Evolutionary conservation across 2,329 filamentous ascomycete species (phyloP), one percentile per base, ranked within the genome.

Genomic region (Sporothrix pallida): DNA sequence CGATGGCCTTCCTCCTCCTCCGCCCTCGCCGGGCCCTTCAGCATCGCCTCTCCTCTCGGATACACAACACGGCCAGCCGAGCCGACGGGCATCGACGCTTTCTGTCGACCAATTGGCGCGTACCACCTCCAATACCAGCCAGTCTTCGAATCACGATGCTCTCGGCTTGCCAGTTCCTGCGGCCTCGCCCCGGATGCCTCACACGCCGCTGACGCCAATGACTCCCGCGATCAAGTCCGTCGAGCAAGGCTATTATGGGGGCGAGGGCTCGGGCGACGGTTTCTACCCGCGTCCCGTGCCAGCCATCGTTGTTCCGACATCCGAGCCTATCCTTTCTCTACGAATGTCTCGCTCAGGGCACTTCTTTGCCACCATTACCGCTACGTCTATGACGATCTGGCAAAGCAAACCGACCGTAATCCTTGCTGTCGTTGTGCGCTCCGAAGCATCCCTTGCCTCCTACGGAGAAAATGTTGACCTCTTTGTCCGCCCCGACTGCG

Each of bases 381-480:
- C 88, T 5, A 93, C 93, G 1, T 92, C 93, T 13, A 89, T 99
- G 81, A 94, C 93, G n/a, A 87, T 99, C 77, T 99, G 96, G 96
- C 96, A 99, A 84, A 95, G 93, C 72, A 95, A 95, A 92, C 96
- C 96, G 68, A 95, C 94, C 72, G 94, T 95, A 31, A 90, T 98
- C 44, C 88, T 98, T 71, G 94, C 94, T 74, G 89, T 94, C 37
- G 91, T 98, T 67, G 87, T 94, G 74, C 92, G 96, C 76, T 98
- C 96, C 68, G 84, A 88, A 70, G 87, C 90, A 50, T 99, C 96
- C 0, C 83, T 98, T 63, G 86, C 89, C 75, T 91, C 91, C 1
- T 98, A 98, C 80, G 96, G 96, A 54, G 87, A 90, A 52, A 98
- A 98, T 81, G 88, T 92, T 72, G 90, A 93, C 77, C 88, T 99